phyloP scores from a whole-genome alignment of 2,329 filamentous ascomycete species.

The Curvularia eragrostidis region DNA sequence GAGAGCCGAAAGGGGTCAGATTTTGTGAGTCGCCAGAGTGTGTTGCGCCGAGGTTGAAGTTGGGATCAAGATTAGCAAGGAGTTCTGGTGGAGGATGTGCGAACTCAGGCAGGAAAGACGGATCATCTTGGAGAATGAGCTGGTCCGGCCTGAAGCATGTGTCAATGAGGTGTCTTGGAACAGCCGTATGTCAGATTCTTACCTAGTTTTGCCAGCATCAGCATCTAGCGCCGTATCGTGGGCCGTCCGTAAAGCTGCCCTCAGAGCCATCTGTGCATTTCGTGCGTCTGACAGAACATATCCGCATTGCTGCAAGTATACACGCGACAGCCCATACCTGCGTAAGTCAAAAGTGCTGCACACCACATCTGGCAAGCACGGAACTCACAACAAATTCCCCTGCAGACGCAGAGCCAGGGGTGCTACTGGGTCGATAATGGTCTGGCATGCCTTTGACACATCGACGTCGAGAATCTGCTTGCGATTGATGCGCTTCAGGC shows the following conservation, averaged over 20 bases:
- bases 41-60: constrained; percentile 44
- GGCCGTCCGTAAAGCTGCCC: constrained; percentile 67
- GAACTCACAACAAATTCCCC: constrained; percentile 76
- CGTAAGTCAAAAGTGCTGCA: constrained; percentile 17
- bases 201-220: constrained; percentile 76
- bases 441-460: constrained; percentile 83
- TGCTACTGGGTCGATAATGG: constrained; percentile 83
- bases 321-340: constrained; percentile 73
- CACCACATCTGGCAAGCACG: neutral
- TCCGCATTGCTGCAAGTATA: constrained; percentile 84
- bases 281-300: constrained; percentile 86
- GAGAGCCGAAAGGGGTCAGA: constrained; percentile 41
- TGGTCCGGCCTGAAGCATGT: constrained; percentile 68
- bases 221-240: constrained; percentile 69
- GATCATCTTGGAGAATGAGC: constrained; percentile 81
- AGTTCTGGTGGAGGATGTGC: constrained; percentile 66
- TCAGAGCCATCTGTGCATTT: constrained; percentile 75
- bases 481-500: constrained; percentile 74
- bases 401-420: constrained; percentile 91
- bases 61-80: constrained; percentile 54
- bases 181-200: constrained; percentile 33
- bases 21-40: constrained; percentile 49
- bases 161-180: constrained; percentile 10
- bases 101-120: constrained; percentile 74
- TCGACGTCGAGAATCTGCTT: constrained; percentile 91